Base-by-base conservation (phyloP, 306 rosid genomes). In the Rosa lucieae region DNA sequence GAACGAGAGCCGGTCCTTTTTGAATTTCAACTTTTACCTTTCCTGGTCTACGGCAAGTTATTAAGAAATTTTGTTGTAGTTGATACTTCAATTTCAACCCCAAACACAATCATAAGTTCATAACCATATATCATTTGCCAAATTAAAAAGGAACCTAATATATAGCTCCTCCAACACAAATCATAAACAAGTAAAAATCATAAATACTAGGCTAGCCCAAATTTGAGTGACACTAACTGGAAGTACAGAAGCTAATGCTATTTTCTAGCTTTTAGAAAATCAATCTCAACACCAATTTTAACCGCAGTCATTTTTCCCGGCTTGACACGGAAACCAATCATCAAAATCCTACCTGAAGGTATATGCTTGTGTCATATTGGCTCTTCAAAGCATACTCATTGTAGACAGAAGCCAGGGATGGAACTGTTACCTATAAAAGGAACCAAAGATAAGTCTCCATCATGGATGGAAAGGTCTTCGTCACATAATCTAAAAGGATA, bases 311-410 rank as follows among this genome's bases (percentile, higher is more conserved):
- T 3, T 17, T 49, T 52, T 55, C 62, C 39, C 46, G 42, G 35
- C 6, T 42, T 40, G 12, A 40, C 18, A 44, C 32, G n/a, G 29
- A 39, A 40, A 59, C 6, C 70, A 59, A 44, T 46, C n/a, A 47
- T 26, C 40, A 35, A 51, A 40, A 63, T 32, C 8, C 43, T 8
- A 96, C 99, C 99, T 96, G 99, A 52, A 96, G 96, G 89, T 96
- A 96, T 81, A 96, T 96, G 90, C 99, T 96, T 29, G 99, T 96
- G 79, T 96, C 99, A 81, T 91, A 96, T 84, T 96, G 99, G 83
- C 99, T 96, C 88, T 96, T 96, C 93, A 96, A 82, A 82, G 99
- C 99, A 86, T 93, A 96, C 87, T 96, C 99, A 74, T 96, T 96
- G 81, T 87, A 96, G 63, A 96, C 99, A 62, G 99, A 96, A 77